A percentile compares a stretch with the other conserved stretches of the same genome.
Evolutionary conservation across 495 filamentous ascomycete genomes (phyloP).

Genomic region (Neurospora pannonica): DNA sequence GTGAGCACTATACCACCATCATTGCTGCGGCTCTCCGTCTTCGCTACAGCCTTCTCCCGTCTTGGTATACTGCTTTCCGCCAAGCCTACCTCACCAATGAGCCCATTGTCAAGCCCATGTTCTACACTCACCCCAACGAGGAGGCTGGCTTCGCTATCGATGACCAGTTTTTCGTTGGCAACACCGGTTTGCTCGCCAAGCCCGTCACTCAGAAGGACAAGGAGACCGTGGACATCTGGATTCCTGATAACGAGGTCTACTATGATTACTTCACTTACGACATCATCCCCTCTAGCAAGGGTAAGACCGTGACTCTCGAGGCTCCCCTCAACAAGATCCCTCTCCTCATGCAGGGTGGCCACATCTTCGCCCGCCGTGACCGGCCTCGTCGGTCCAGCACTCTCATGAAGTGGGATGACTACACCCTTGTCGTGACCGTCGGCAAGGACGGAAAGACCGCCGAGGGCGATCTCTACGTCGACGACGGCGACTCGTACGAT

Average conservation of each 20-base stretch:
- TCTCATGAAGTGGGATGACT: conserved; percentile 89
- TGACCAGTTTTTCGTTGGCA: conserved; percentile 85
- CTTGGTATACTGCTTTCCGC: conserved; percentile 97
- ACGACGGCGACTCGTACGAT: conserved; percentile 90
- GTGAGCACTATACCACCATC: conserved; percentile 75
- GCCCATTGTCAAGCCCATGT: conserved; percentile 84
- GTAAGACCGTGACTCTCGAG: conserved; percentile 55
- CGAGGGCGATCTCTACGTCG: conserved; percentile 76
- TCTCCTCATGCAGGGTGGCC: conserved; percentile 81
- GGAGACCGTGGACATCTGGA: conserved; percentile 66
- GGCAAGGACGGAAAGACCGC: conserved; percentile 55
- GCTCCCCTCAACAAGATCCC: conserved; percentile 81
- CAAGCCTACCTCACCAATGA: conserved; percentile 72
- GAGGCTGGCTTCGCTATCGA: conserved; percentile 80
- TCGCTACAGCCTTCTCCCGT: conserved; percentile 79
- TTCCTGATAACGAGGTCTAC: conserved; percentile 79
- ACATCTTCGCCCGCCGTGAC: conserved; percentile 85
- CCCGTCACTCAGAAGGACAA: conserved; percentile 72
- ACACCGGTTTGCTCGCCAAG: conserved; percentile 78
- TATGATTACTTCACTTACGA: conserved; percentile 90
- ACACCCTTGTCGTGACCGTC: conserved; percentile 79
- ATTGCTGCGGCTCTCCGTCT: conserved; percentile 81
- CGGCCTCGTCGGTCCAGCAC: conserved; percentile 73
- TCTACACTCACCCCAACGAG: conserved; percentile 81
- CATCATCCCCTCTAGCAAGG: conserved; percentile 53